These are phyloP conservation scores for Hortaea werneckii DNA, from an alignment of 2,329 filamentous ascomycete genomes.

Conservation along the genomic window DNA sequence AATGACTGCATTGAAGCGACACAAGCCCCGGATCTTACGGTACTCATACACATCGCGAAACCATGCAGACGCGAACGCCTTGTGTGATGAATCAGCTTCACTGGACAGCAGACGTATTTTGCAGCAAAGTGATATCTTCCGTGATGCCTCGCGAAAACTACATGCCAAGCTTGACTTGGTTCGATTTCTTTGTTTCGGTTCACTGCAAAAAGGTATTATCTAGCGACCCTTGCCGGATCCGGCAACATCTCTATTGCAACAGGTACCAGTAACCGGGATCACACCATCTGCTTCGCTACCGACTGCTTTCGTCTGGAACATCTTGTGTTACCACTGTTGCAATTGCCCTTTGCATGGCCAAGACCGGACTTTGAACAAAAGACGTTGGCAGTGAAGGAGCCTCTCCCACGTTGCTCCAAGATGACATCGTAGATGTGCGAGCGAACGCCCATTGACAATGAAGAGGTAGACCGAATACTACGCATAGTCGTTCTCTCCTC, in stretches of 20 bases:
- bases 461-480: slow-evolving; percentile 2
- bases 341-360: not conserved
- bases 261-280: slow-evolving; percentile 7
- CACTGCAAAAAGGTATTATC: not conserved
- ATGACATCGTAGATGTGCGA: not conserved
- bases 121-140: too few species aligned
- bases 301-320: slow-evolving; percentile 11
- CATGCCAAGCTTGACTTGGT: too few species aligned
- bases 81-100: too few species aligned
- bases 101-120: too few species aligned
- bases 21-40: too few species aligned
- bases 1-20: too few species aligned
- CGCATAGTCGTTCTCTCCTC: not conserved
- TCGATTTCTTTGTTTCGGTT: too few species aligned
- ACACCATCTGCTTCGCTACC: slow-evolving; percentile 18
- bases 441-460: slow-evolving; percentile 11
- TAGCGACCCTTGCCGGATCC: slow-evolving; percentile 10
- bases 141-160: too few species aligned
- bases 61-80: too few species aligned
- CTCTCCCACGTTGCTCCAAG: not conserved
- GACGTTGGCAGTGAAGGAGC: slow-evolving; percentile 5
- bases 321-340: slow-evolving; percentile 1
- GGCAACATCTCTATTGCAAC: slow-evolving; percentile 11
- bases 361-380: slow-evolving; percentile 6
- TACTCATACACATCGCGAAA: too few species aligned